phyloP scores from a whole-genome alignment of 495 filamentous ascomycete species.

The Geopyxis carbonaria region DNA sequence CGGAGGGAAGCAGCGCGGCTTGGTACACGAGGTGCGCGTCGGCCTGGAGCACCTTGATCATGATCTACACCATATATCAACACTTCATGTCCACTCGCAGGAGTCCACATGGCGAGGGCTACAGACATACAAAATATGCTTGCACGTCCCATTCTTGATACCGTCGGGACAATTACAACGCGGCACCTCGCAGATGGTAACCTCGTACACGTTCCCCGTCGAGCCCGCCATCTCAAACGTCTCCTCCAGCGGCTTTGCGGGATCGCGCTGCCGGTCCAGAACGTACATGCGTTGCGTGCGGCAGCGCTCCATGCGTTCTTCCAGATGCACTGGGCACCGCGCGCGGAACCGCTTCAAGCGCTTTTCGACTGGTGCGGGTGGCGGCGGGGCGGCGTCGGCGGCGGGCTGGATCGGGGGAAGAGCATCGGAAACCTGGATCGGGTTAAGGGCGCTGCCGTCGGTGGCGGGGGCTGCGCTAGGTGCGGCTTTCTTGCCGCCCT shows the following conservation, averaged over 20 bases:
- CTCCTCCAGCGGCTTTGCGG: constrained; percentile 33
- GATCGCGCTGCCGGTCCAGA: constrained; percentile 32
- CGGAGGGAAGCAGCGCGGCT: constrained; percentile 40
- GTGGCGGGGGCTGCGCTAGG: too few species aligned
- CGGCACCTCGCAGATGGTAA: constrained; percentile 36
- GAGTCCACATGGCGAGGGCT: constrained; percentile 26
- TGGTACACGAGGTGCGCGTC: constrained; percentile 44
- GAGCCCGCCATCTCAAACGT: constrained; percentile 43
- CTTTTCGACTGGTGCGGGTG: constrained; percentile 9
- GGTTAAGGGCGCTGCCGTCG: too few species aligned
- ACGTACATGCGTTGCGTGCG: constrained; percentile 39
- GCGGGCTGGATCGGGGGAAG: too few species aligned
- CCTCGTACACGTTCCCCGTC: constrained; percentile 47
- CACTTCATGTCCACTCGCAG: constrained; percentile 36
- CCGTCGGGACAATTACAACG: constrained; percentile 43
- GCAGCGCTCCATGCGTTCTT: constrained; percentile 19
- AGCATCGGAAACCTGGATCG: too few species aligned
- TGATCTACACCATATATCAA: constrained; percentile 51
- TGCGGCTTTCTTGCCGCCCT: too few species aligned
- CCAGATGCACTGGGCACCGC: constrained; percentile 17
- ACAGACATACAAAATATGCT: constrained; percentile 53
- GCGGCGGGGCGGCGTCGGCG: too few species aligned
- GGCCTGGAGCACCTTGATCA: constrained; percentile 43
- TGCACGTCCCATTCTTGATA: constrained; percentile 43
- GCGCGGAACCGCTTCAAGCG: constrained; percentile 16